phyloP scores from a whole-genome alignment of 495 filamentous ascomycete genomes.

The Usnea hakonensis region DNA sequence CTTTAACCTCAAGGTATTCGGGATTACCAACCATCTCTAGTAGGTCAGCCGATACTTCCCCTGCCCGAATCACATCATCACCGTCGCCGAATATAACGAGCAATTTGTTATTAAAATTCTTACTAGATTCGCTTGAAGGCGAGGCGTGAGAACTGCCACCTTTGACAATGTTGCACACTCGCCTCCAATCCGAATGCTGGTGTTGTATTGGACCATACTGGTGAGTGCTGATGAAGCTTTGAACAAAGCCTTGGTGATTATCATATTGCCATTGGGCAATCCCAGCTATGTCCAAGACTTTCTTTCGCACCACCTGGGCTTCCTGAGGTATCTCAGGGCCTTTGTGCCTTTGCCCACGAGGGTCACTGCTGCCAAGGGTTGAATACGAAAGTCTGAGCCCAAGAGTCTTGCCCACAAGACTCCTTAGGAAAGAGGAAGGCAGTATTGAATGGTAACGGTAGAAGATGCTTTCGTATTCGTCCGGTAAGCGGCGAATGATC shows the following conservation, averaged over 20 bases:
- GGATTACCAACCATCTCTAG: conserved; percentile 32
- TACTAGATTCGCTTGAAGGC: neutral
- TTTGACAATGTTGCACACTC: conserved; percentile 31
- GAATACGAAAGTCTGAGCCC: neutral
- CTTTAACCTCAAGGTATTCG: conserved; percentile 34
- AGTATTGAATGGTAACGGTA: conserved; percentile 18
- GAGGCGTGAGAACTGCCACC: conserved; percentile 3
- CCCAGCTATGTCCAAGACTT: conserved; percentile 29
- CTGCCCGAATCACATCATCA: conserved; percentile 43
- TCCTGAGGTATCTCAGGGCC: conserved; percentile 28
- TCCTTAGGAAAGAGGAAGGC: conserved; percentile 10
- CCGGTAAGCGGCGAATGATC: conserved; percentile 18
- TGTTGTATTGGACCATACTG: conserved; percentile 47
- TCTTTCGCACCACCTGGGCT: conserved; percentile 23
- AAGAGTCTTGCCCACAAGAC: conserved; percentile 11
- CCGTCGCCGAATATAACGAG: conserved; percentile 40
- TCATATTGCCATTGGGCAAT: conserved; percentile 50
- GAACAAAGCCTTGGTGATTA: conserved; percentile 47
- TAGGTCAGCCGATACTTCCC: conserved; percentile 40
- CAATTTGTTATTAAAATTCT: conserved; percentile 30
- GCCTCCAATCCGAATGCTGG: conserved; percentile 44
- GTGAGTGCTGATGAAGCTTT: conserved; percentile 49
- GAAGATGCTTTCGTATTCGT: conserved; percentile 19
- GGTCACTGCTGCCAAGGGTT: neutral
- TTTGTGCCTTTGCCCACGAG: neutral